Conservation (phyloP, 73 alveolate genomes). For the Paramecium sonneborni region DNA sequence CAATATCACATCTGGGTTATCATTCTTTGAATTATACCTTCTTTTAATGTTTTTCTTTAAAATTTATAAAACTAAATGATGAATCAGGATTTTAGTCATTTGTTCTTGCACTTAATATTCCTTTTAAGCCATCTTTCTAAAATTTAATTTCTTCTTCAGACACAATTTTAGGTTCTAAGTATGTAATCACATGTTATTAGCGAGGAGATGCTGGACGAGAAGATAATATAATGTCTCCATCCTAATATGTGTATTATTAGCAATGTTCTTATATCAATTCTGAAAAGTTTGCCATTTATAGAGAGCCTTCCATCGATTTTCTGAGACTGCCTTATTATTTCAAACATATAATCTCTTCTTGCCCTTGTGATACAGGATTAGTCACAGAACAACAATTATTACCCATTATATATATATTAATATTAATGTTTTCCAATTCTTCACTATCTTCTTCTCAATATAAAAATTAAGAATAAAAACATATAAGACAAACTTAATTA, state of each 20-base stretch:
- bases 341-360: neutral
- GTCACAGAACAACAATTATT: neutral
- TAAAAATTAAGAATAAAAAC: neutral
- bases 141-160: neutral
- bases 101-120: conserved; percentile 7
- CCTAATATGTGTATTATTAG: neutral
- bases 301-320: neutral
- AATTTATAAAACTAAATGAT: neutral
- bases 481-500: no score
- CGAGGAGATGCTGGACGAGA: conserved; percentile 15
- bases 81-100: neutral
- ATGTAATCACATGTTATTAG: neutral
- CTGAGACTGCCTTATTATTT: neutral
- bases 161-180: conserved; percentile 20
- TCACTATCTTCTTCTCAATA: neutral
- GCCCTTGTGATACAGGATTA: neutral
- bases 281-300: neutral
- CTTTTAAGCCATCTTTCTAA: neutral
- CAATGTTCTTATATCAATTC: neutral
- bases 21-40: neutral
- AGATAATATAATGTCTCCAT: neutral
- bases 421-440: neutral
- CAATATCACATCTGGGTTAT: neutral
- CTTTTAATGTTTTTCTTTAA: neutral
- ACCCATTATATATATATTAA: neutral